Conservation (phyloP, 2,329 filamentous ascomycete species). For the Magnaporthiopsis incrustans region DNA sequence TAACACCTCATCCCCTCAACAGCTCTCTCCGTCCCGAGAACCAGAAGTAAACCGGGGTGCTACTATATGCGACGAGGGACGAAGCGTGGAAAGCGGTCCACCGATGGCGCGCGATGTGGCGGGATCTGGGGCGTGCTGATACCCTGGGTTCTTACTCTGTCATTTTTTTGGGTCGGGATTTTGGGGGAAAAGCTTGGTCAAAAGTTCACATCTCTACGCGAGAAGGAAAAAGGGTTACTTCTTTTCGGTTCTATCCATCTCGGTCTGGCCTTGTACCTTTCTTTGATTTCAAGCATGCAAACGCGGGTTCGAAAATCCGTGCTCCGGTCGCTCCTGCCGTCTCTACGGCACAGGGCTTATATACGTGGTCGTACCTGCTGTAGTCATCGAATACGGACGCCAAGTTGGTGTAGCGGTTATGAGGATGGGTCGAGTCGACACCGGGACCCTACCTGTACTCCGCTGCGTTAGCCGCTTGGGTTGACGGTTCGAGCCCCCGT, state of each 20-base stretch:
- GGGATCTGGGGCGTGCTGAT: not conserved
- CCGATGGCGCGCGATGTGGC: not conserved
- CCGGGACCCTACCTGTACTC: too few species aligned
- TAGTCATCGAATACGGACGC: too few species aligned
- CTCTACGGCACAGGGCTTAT: too few species aligned
- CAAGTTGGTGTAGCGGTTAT: too few species aligned
- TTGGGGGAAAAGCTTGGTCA: not conserved
- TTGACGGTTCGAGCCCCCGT: too few species aligned
- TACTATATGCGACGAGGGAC: not conserved
- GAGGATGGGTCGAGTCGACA: too few species aligned
- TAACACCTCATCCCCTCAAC: conserved; percentile 2
- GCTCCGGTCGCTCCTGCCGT: too few species aligned
- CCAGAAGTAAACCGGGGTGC: conserved; percentile 55
- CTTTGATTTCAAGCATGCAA: not conserved
- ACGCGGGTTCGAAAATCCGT: too few species aligned
- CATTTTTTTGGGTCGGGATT: not conserved
- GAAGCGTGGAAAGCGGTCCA: not conserved
- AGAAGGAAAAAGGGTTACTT: not conserved
- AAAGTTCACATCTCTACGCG: not conserved
- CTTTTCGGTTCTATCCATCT: not conserved
- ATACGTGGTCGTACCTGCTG: too few species aligned
- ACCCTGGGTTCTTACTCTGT: not conserved
- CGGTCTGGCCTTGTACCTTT: not conserved
- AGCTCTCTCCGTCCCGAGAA: conserved; percentile 79
- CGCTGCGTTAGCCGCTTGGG: too few species aligned